Conservation (phyloP, 176 grass and related monocot genomes). For the Oryza meridionalis region DNA sequence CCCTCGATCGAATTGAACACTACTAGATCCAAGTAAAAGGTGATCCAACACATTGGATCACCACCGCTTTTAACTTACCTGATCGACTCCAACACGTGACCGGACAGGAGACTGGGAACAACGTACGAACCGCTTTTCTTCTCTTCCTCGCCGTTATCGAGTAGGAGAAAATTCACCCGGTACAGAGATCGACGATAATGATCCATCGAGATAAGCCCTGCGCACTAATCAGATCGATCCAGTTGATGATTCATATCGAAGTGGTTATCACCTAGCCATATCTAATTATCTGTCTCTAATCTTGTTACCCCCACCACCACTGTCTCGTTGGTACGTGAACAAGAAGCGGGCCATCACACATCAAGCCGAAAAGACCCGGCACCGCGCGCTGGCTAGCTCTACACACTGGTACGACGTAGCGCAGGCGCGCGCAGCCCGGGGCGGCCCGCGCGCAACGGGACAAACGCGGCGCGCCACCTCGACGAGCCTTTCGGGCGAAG, state of each 20-base stretch:
- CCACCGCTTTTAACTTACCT: conserved; percentile 41
- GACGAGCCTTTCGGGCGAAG: conserved; percentile 34
- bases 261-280: neutral
- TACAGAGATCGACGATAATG: neutral
- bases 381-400: neutral
- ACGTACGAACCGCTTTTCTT: neutral
- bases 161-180: neutral
- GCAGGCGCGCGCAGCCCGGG: neutral
- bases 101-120: neutral
- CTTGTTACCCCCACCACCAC: conserved; percentile 5
- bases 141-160: neutral
- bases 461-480: conserved; percentile 53
- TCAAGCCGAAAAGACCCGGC: conserved; percentile 12
- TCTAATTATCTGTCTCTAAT: neutral
- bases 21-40: neutral
- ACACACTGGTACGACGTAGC: neutral
- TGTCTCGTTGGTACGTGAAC: conserved; percentile 1
- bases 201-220: conserved; percentile 35
- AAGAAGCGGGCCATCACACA: neutral
- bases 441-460: conserved; percentile 18
- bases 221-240: neutral
- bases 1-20: neutral
- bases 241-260: neutral
- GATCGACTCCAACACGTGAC: conserved; percentile 46
- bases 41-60: neutral